Evolutionary conservation across 768 basidiomycete genomes (phyloP), one percentile per base, ranked within the genome.

Genomic region (Lanmaoa rubissima): DNA sequence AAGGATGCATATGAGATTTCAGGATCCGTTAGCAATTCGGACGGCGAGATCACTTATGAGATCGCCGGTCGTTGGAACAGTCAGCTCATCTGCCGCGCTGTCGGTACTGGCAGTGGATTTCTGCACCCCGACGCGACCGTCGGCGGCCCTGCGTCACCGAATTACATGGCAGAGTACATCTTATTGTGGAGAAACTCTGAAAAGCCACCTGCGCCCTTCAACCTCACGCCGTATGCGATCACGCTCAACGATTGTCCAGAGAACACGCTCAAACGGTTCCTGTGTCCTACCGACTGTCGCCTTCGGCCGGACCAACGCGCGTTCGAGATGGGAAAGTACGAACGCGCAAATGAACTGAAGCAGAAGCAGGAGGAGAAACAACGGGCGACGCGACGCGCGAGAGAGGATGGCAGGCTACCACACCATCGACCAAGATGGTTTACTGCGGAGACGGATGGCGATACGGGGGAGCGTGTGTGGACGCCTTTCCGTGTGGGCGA

Each of bases 41-140:
- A 74, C 0, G 93, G 90, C 11, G 75, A 80, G 21, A 76, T 86
- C 32, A 84, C 80, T 0, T 91, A 95, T 73, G 93, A 96, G 55
- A 93, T 98, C 47, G 94, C 94, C 0, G 95, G 95, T 5, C 82
- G 94, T 2, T 98, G 95, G 96, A 94, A 92, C 66, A 90, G 90
- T 43, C 95, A 98, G 67, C 84, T 98, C 36, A 87, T 98, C 51
- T 93, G 93, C 19, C 84, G 92, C 11, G 80, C 82, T 21, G 82
- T 83, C 9, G 88, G 88, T 11, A 78, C 79, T 3, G 82, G 82
- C 10, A 72, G 71, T 41, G 86, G 83, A 12, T 78, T 76, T 41
- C 78, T 94, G 13, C 80, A 87, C 53, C 94, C 94, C 0, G 92
- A 95, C 63, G 81, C 86, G 31, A 66, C 80, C 3, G 73, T 92